phyloP scores from a whole-genome alignment of 2,329 filamentous ascomycete species.

The Parasarocladium wereldwijsianum region DNA sequence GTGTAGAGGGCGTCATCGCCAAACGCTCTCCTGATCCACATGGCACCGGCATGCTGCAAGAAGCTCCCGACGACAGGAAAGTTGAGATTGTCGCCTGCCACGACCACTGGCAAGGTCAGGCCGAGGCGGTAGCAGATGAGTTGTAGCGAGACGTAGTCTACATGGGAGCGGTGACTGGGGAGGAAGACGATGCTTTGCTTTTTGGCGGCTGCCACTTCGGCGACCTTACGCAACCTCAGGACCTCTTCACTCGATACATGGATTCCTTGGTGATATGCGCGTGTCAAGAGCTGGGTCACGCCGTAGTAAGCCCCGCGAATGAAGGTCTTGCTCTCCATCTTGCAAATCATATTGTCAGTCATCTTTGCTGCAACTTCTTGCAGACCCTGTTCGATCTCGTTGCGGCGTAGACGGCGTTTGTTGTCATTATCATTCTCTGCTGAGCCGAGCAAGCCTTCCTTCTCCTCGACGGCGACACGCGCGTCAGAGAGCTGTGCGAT shows the following conservation, averaged over 20 bases:
- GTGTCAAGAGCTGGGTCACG: slow-evolving; percentile 70
- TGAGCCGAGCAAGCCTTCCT: slow-evolving; percentile 51
- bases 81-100: slow-evolving; percentile 92
- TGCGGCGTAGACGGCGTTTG: slow-evolving; percentile 38
- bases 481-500: slow-evolving; percentile 64
- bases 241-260: slow-evolving; percentile 95
- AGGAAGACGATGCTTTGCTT: slow-evolving; percentile 95
- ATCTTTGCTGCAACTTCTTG: slow-evolving; percentile 72
- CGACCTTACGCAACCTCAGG: slow-evolving; percentile 64
- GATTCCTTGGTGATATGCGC: slow-evolving; percentile 93
- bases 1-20: slow-evolving; percentile 83
- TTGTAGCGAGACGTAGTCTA: slow-evolving; percentile 91
- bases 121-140: slow-evolving; percentile 91
- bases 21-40: slow-evolving; percentile 91
- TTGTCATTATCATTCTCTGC: slow-evolving; percentile 36
- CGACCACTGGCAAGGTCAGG: slow-evolving; percentile 75
- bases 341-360: slow-evolving; percentile 96
- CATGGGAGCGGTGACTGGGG: slow-evolving; percentile 85
- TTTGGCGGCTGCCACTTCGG: slow-evolving; percentile 66
- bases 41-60: slow-evolving; percentile 87
- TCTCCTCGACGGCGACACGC: slow-evolving; percentile 61
- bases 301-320: slow-evolving; percentile 88
- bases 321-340: slow-evolving; percentile 90
- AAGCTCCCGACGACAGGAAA: slow-evolving; percentile 83
- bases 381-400: slow-evolving; percentile 57